Base-by-base conservation (phyloP, 2,329 filamentous ascomycete species). In the Periconia sp. region DNA sequence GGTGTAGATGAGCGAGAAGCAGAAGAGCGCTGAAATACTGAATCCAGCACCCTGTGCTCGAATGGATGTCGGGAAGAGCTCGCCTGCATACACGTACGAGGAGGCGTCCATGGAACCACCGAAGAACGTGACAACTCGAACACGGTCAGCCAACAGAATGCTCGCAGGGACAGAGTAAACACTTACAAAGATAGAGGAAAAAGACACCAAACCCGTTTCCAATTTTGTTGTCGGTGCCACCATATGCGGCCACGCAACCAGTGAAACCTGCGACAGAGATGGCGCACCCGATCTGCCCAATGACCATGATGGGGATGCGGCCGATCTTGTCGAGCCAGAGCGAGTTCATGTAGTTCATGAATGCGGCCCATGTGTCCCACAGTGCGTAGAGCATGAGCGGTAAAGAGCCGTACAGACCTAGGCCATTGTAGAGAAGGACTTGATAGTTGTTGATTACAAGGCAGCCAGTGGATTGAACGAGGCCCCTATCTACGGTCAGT, bases 381-480 rank as follows among this genome's bases (percentile, higher is more conserved):
- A 31, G 9, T 4, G 40, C 31, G 16, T 43, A 43, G 5, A 43
- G 33, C 21, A 37, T 11, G 8, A 43, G 19, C 18, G 40, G 40
- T 10, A 36, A 17, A 9, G 32, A 43, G 8, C 33, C 33, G 24
- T 43, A 21, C 8, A 43, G 40, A 6, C 37, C 28, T 10, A 40
- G 37, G 26, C 37, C 37, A 24, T 40, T 40, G 39, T 35, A 35
- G 16, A 41, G 31, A 21, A 41, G 29, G 13, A 41, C 39, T 29
- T 41, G 39, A 19, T 41, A 41, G 24, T 41, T 41, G 31, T 41
- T 41, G 13, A 41, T 30, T 10, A 41, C 39, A 10, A 41, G 31
- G 15, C 22, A 28, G 10, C 39, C 39, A 16, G 39, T 41, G 11
- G 39, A 41, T 17, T 41, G 39, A 11, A 30, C 39, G n/a, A 38